Evolutionary conservation across 1,284 basidiomycete species (phyloP).

Genomic region (Microbotryum violaceum): DNA sequence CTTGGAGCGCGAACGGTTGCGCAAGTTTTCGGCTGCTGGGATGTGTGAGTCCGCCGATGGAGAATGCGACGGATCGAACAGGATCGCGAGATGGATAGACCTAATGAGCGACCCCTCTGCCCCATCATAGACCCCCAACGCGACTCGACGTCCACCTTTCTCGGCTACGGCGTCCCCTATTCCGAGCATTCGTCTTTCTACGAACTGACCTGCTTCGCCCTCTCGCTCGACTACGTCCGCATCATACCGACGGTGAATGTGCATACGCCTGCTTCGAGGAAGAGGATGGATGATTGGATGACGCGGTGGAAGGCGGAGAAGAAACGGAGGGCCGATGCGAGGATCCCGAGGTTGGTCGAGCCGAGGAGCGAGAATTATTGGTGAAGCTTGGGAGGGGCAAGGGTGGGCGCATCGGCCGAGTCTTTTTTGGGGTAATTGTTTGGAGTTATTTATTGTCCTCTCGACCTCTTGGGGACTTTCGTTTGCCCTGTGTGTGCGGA

Average conservation of each 20-base stretch:
- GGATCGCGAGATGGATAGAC: background rate
- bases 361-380: conserved; percentile 20
- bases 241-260: conserved; percentile 97
- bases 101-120: too few species aligned
- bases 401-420: background rate
- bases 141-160: conserved; percentile 32
- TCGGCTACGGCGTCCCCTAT: conserved; percentile 65
- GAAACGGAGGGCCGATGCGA: conserved; percentile 51
- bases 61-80: conserved; percentile 27
- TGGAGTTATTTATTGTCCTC: too few species aligned
- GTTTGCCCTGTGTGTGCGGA: too few species aligned
- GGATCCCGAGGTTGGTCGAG: conserved; percentile 36
- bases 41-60: conserved; percentile 60
- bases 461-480: too few species aligned
- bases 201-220: conserved; percentile 79
- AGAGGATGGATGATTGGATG: conserved; percentile 79
- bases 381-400: conserved; percentile 2
- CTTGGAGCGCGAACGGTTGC: conserved; percentile 28
- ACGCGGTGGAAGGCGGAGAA: conserved; percentile 76
- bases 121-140: conserved; percentile 29
- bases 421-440: background rate
- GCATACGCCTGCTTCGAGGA: conserved; percentile 56
- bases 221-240: conserved; percentile 67
- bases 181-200: conserved; percentile 93
- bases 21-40: conserved; percentile 38